These are phyloP conservation scores for Zoysia matrella DNA, from an alignment of 202 grass and related monocot genomes.

Conservation along the genomic window DNA sequence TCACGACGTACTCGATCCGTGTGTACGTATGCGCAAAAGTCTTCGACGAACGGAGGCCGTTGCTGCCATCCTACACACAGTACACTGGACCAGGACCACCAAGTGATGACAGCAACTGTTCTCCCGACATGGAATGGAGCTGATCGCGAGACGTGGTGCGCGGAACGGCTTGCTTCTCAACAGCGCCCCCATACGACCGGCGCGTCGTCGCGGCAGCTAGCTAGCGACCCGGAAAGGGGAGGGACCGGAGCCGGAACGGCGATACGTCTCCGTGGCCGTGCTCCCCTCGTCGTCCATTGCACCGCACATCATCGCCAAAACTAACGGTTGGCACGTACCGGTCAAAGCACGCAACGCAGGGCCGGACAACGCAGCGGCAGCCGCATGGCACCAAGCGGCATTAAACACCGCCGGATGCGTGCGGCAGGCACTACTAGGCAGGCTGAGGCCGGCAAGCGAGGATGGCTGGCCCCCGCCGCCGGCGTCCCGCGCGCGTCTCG, in stretches of 20 bases:
- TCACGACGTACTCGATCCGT: no score
- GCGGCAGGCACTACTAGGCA: no score
- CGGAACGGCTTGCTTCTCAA: background rate
- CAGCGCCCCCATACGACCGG: no score
- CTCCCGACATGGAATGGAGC: constrained; percentile 6
- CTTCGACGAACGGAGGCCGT: background rate
- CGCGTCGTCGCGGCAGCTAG: background rate
- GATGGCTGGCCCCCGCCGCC: background rate
- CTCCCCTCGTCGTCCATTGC: background rate
- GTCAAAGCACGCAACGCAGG: background rate
- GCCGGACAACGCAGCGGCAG: no score
- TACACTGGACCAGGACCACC: background rate
- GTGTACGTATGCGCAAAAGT: background rate
- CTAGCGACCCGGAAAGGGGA: background rate
- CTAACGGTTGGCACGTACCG: constrained; percentile 4
- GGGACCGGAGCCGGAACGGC: background rate
- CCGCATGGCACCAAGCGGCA: constrained; percentile 33
- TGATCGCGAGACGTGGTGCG: background rate
- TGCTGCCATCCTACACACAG: background rate
- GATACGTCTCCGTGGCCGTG: background rate
- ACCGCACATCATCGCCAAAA: background rate
- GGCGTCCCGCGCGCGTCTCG: background rate
- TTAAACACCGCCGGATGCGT: constrained; percentile 7
- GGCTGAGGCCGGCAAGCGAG: no score
- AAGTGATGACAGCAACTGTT: constrained; percentile 14